A percentile compares a stretch with the other conserved stretches of the same genome.
Conservation (phyloP, 306 rosid species). For the Pyrus pyrifolia region DNA sequence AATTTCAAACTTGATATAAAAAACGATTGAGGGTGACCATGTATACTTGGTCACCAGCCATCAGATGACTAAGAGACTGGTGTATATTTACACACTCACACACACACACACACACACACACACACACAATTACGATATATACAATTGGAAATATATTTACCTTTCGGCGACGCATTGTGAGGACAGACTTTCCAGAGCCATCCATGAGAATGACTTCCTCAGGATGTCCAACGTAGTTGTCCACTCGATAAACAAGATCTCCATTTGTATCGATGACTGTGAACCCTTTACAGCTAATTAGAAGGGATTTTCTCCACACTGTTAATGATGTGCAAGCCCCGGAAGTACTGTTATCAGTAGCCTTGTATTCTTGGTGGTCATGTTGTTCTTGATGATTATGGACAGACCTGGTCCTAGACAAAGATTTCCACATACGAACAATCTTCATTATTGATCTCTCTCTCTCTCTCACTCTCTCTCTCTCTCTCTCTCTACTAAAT, state of each 20-base stretch:
- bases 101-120: too few relatives aligned
- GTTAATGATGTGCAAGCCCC: slow-evolving; percentile 38
- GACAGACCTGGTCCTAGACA: slow-evolving; percentile 55
- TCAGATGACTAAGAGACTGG: too few relatives aligned
- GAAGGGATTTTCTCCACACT: slow-evolving; percentile 77
- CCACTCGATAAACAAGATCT: slow-evolving; percentile 70
- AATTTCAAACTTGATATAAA: not conserved
- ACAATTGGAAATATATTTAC: slow-evolving; percentile 9
- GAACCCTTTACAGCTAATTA: slow-evolving; percentile 70
- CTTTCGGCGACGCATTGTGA: slow-evolving; percentile 61
- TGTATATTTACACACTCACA: too few relatives aligned
- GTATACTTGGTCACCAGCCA: too few relatives aligned
- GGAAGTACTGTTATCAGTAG: not conserved
- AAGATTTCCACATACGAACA: slow-evolving; percentile 38
- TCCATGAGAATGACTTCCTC: slow-evolving; percentile 75
- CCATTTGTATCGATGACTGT: slow-evolving; percentile 74
- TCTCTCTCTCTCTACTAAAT: not conserved
- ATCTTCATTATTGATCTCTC: slow-evolving; percentile 10
- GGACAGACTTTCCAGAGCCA: slow-evolving; percentile 59
- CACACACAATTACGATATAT: not conserved
- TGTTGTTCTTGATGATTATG: slow-evolving; percentile 44
- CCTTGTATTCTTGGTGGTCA: slow-evolving; percentile 13
- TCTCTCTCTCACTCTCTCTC: not conserved
- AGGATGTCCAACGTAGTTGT: slow-evolving; percentile 56
- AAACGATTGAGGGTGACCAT: not conserved